Conservation (phyloP, 805 yeast genomes). For the Sugiyamaella boreocaroliniensis region DNA sequence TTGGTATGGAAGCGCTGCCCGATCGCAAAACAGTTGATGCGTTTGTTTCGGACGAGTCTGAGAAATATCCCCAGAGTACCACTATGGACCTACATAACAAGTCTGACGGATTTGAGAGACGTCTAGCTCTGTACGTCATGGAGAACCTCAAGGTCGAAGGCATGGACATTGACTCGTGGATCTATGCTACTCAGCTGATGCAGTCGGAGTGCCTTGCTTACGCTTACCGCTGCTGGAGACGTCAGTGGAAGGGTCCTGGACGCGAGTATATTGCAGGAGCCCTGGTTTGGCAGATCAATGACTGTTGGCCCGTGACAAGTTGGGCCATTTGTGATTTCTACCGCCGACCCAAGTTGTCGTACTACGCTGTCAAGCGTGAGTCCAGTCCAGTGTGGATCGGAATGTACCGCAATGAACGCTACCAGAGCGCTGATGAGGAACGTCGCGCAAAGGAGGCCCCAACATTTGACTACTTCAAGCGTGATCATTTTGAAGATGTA, state of each 20-base stretch:
- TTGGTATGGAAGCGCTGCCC: slow-evolving; percentile 49
- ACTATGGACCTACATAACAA: slow-evolving; percentile 44
- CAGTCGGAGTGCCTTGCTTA: slow-evolving; percentile 45
- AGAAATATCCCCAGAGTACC: slow-evolving; percentile 40
- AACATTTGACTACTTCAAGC: slow-evolving; percentile 25
- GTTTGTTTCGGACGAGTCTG: slow-evolving; percentile 34
- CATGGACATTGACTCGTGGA: slow-evolving; percentile 38
- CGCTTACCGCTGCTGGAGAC: slow-evolving; percentile 43
- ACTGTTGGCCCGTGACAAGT: slow-evolving; percentile 48
- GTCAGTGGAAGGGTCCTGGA: slow-evolving; percentile 38
- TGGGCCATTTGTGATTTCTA: slow-evolving; percentile 45
- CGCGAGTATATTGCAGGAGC: slow-evolving; percentile 40
- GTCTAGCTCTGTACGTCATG: slow-evolving; percentile 41
- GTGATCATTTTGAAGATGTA: slow-evolving; percentile 30
- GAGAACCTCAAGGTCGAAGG: slow-evolving; percentile 37
- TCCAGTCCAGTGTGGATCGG: slow-evolving; percentile 33
- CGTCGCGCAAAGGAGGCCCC: slow-evolving; percentile 18
- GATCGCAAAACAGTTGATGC: slow-evolving; percentile 31
- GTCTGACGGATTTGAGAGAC: slow-evolving; percentile 42
- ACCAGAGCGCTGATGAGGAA: slow-evolving; percentile 13
- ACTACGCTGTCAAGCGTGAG: slow-evolving; percentile 43
- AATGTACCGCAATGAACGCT: slow-evolving; percentile 27
- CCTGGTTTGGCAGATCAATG: slow-evolving; percentile 49
- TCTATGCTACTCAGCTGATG: slow-evolving; percentile 47
- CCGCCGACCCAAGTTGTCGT: slow-evolving; percentile 40